phyloP scores from a whole-genome alignment of 192 early-diverging fungal genomes.

The Dissophora ornata region DNA sequence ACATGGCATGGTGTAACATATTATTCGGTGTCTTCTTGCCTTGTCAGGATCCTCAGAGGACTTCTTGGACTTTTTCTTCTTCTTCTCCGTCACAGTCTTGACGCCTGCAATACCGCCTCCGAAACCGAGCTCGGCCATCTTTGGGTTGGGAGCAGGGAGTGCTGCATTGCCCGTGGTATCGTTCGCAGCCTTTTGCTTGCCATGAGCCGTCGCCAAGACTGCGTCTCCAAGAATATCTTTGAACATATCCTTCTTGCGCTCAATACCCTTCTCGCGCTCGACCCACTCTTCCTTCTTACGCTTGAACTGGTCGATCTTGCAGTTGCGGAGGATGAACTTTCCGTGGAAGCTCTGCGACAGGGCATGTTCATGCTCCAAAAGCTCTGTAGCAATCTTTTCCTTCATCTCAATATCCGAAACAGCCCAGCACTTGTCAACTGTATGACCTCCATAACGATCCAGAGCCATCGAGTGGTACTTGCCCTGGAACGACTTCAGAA shows the following conservation, averaged over 20 bases:
- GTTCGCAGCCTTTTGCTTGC: slow-evolving; percentile 37
- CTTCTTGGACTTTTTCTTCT: slow-evolving; percentile 64
- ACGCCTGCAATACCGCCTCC: slow-evolving; percentile 56
- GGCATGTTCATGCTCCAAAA: slow-evolving; percentile 64
- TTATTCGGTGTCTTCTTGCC: slow-evolving; percentile 34
- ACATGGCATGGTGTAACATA: too few species aligned
- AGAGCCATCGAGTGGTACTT: slow-evolving; percentile 68
- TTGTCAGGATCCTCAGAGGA: slow-evolving; percentile 55
- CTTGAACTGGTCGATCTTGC: slow-evolving; percentile 82
- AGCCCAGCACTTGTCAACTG: slow-evolving; percentile 84
- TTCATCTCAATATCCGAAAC: slow-evolving; percentile 78
- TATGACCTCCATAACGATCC: slow-evolving; percentile 82
- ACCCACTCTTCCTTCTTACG: slow-evolving; percentile 81
- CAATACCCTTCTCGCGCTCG: slow-evolving; percentile 75
- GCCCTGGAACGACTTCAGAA: slow-evolving; percentile 68
- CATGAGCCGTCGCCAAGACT: slow-evolving; percentile 36
- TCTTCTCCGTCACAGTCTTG: slow-evolving; percentile 55
- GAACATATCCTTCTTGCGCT: slow-evolving; percentile 83
- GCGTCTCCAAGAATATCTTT: slow-evolving; percentile 77
- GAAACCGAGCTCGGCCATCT: slow-evolving; percentile 68
- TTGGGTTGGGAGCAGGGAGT: slow-evolving; percentile 56
- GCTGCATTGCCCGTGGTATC: slow-evolving; percentile 21
- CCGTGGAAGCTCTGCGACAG: slow-evolving; percentile 75
- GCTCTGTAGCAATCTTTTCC: slow-evolving; percentile 78
- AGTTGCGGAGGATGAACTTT: slow-evolving; percentile 81